These are phyloP conservation scores for Neofusicoccum ribis DNA, from an alignment of 2,329 filamentous ascomycete genomes.

Conservation along the genomic window DNA sequence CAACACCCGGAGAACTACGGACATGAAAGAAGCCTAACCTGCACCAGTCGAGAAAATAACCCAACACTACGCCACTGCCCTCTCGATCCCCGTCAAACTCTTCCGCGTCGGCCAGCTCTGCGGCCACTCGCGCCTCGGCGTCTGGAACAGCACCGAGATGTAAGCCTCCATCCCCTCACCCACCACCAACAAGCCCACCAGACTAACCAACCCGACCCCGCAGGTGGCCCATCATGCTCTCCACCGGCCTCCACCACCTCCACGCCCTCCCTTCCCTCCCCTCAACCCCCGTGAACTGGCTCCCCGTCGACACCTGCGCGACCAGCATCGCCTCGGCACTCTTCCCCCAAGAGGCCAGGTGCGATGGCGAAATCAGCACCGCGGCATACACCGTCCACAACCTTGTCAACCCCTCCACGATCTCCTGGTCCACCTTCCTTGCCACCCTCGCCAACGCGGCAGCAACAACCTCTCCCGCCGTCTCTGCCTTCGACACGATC, in stretches of 20 bases:
- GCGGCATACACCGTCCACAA: constrained; percentile 17
- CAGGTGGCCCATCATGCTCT: constrained; percentile 22
- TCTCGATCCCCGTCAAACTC: constrained; percentile 6
- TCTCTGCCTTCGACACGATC: not conserved
- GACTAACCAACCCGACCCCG: not conserved
- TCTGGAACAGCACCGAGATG: constrained; percentile 22
- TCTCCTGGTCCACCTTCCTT: constrained; percentile 18
- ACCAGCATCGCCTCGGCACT: not conserved
- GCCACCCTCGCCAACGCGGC: not conserved
- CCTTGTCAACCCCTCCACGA: constrained; percentile 18
- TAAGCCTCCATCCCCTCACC: not conserved
- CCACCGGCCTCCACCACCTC: constrained; percentile 18
- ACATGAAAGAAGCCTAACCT: too few relatives aligned
- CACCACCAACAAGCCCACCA: too few relatives aligned
- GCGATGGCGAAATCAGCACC: too few relatives aligned
- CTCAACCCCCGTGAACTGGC: constrained; percentile 19
- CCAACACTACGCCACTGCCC: constrained; percentile 2
- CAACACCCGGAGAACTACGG: too few relatives aligned
- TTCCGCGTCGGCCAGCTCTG: constrained; percentile 22
- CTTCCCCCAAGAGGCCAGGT: not conserved
- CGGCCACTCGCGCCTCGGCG: constrained; percentile 16
- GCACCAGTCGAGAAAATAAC: constrained; percentile 14
- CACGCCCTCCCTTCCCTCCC: constrained; percentile 16
- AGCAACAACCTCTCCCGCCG: not conserved
- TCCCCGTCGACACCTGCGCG: constrained; percentile 21